Evolutionary conservation across 495 filamentous ascomycete species (phyloP), one percentile per base, ranked within the genome.

Genomic region (Echria macrotheca): DNA sequence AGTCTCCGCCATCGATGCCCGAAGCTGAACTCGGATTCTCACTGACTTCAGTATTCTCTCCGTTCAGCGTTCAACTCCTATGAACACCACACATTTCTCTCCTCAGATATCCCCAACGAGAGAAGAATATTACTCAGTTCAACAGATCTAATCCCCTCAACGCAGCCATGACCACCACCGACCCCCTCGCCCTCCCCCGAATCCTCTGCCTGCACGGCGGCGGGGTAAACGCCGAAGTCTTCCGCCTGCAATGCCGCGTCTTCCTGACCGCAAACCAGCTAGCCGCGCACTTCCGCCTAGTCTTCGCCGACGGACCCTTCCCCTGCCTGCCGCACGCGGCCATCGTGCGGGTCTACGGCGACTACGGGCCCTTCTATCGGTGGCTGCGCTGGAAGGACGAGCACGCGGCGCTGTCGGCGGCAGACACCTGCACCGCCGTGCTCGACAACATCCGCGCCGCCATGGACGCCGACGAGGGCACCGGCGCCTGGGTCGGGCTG

Each of bases 121-220:
- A n/a, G n/a, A n/a, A n/a, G n/a, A n/a, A n/a, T n/a, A n/a, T n/a
- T n/a, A n/a, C n/a, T n/a, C n/a, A n/a, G n/a, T n/a, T n/a, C n/a
- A n/a, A n/a, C n/a, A n/a, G n/a, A n/a, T n/a, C n/a, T n/a, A n/a
- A n/a, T n/a, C n/a, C n/a, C n/a, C n/a, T n/a, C n/a, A n/a, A n/a
- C n/a, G n/a, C n/a, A n/a, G n/a, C n/a, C n/a, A n/a, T n/a, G n/a
- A n/a, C n/a, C n/a, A 50, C 40, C 22, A 18, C 19, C 18, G 47
- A 49, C 37, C 18, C 38, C 7, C 69, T n/a, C 52, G 56, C 40
- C 67, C 67, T 78, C 24, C 81, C 81, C 10, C 80, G 81, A 32
- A 73, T 87, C 39, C 79, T 86, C 52, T 85, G 80, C 65, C 72
- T 86, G 39, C 82, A 86, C 63, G 82, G 83, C 58, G 81, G 82